Base-by-base conservation (phyloP, 768 basidiomycete species). In the Lactifluus echinatus region DNA sequence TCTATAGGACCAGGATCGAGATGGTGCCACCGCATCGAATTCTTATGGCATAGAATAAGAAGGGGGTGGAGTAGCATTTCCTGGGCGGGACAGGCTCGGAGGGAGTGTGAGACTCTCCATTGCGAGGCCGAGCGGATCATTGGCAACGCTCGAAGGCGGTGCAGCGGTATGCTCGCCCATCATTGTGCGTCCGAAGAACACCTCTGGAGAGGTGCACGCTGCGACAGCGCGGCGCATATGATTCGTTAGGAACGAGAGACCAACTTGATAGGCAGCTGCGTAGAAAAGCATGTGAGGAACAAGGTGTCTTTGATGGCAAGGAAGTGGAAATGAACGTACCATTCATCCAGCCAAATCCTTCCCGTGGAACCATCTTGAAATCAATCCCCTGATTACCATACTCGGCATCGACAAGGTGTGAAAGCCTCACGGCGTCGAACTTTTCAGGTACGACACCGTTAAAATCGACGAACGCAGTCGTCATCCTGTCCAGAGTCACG, bases 331-430 rank as follows among this genome's bases (percentile, higher is more conserved):
- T 1, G 29, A 11, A 74, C 84, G 59, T 65, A 92, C 91, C 79
- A 61, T 95, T 95, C 89, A 93, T 96, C 95, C 93, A 97, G 8
- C 95, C 95, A 68, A 98, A 99, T 53, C 95, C 95, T 72, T 98
- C 95, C 14, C 93, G 81, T 49, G 94, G 94, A 43, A 97, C 89
- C 80, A 94, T 85, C 74, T 94, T 92, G 76, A 99, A 99, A 75
- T 99, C 95, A 64, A 95, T 79, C 48, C 95, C 95, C 68, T 93
- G 91, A 69, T 93, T 93, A 8, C 93, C 88, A 65, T 97, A 97
- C 74, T 97, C 95, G 44, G 95, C 96, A 67, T 95, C 94, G 6
- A 99, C 94, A 46, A 97, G 79, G 68, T 97, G 93, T 1, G 91
- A 95, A 21, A 96, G 80, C 71, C 85, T 90, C 63, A 99, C 95